Base-by-base conservation (phyloP, 2,329 filamentous ascomycete species). In the Diplodia sapinea region DNA sequence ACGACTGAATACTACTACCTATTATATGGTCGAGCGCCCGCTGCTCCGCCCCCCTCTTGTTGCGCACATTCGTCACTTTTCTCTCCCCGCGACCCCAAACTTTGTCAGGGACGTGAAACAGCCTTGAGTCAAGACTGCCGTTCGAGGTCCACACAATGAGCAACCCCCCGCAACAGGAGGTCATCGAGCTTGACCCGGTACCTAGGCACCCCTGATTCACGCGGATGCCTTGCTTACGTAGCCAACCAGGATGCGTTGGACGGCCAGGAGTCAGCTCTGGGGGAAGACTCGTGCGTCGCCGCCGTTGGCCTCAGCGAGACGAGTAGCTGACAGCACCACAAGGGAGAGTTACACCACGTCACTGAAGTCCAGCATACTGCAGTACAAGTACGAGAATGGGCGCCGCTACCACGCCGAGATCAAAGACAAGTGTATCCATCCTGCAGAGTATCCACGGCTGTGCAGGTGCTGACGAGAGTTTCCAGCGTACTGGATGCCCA, bases 361-460 rank as follows among this genome's bases (percentile, higher is more conserved):
- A 12, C 73, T 79, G 57, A 74, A 75, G 43, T 77, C 76, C 13
- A 75, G 74, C 51, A 74, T 79, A 69, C 71, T 77, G 13, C 74
- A 78, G 69, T 69, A 67, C 64, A 56, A 43, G 17, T 62, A 59
- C 20, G 54, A 62, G 29, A 68, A 66, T 36, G 68, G 69, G 4
- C 68, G 65, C 11, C 26, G 68, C 1, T 69, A 65, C 38, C 65
- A 68, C 15, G 64, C 52, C 1, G 26, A 66, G 59, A 70, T 75
- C 5, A 66, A 66, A 20, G 64, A 66, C 40, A 55, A 73, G 8
- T 31, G 59, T 63, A 62, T 11, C 15, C 12, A 8, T 59, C 13
- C 49, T 54, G 9, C 40, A 2, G 0, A 7, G 1, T 12, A n/a
- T 4, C 17, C 4, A 8, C 9, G 20, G 3, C 4, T 47, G 13